Conservation (phyloP, 2,329 filamentous ascomycete genomes). For the Colletotrichum brevisporum region DNA sequence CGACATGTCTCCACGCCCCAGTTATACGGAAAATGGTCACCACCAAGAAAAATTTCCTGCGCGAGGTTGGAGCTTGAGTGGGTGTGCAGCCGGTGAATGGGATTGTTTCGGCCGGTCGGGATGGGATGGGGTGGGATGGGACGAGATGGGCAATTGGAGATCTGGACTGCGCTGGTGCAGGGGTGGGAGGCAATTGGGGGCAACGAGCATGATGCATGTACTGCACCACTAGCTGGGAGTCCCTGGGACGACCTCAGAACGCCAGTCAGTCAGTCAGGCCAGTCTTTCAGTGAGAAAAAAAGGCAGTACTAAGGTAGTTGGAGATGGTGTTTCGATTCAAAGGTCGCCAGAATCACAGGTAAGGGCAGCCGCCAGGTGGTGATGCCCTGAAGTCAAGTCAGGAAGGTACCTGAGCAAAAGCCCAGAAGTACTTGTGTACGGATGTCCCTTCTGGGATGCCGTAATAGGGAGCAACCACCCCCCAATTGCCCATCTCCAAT, state of each 20-base stretch:
- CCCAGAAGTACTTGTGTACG: neutral
- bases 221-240: no score
- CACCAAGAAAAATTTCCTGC: constrained; percentile 7
- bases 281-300: neutral
- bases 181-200: constrained; percentile 18
- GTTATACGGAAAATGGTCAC: neutral
- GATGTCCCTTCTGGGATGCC: no score
- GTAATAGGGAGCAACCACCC: neutral
- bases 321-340: constrained; percentile 1
- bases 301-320: neutral
- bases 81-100: constrained; percentile 34
- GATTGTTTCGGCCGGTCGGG: constrained; percentile 37
- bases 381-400: neutral
- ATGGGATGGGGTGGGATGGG: constrained; percentile 33
- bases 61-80: constrained; percentile 24
- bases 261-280: no score
- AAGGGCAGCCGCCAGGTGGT: neutral
- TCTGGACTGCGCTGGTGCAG: constrained; percentile 28
- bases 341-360: neutral
- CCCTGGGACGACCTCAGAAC: no score
- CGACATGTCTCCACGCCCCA: constrained; percentile 8
- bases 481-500: neutral
- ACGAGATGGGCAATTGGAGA: constrained; percentile 27
- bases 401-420: neutral
- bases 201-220: neutral